A percentile compares a stretch with the other conserved stretches of the same genome.
Conservation (phyloP, 176 grass and related monocot species). For the Phoenix dactylifera region DNA sequence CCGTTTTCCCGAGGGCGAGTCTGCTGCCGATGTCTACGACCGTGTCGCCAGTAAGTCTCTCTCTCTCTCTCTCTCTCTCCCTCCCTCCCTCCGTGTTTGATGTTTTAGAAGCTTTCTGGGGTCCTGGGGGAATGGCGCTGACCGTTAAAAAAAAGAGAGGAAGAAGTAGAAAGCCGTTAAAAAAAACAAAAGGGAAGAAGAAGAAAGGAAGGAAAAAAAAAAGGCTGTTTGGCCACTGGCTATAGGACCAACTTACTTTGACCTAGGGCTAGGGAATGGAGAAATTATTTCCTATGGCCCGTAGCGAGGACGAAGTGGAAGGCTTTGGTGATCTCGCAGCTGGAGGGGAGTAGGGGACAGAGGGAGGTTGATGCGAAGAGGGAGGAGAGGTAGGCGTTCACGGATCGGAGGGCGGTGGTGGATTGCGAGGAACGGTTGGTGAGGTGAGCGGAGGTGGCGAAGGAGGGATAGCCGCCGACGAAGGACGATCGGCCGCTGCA, state of each 20-base stretch:
- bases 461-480: constrained; percentile 1
- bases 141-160: too few relatives aligned
- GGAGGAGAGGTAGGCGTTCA: constrained; percentile 53
- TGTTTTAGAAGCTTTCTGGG: too few relatives aligned
- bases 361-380: constrained; percentile 30
- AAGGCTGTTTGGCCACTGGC: too few relatives aligned
- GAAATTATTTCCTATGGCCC: too few relatives aligned
- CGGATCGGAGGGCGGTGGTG: constrained; percentile 48
- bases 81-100: neutral
- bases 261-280: too few relatives aligned
- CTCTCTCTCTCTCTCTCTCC: too few relatives aligned
- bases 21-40: constrained; percentile 92
- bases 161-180: too few relatives aligned
- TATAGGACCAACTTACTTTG: too few relatives aligned
- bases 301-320: constrained; percentile 33
- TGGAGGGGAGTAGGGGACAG: constrained; percentile 32
- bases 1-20: constrained; percentile 94
- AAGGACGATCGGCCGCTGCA: constrained; percentile 54
- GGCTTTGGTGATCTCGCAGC: constrained; percentile 49
- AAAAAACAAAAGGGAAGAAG: too few relatives aligned
- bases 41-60: constrained; percentile 62
- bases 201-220: too few relatives aligned
- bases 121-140: too few relatives aligned
- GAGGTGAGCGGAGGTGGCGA: constrained; percentile 23
- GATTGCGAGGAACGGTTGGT: constrained; percentile 40